phyloP scores from a whole-genome alignment of 1,284 basidiomycete genomes.

The Melampsora larici-populina region DNA sequence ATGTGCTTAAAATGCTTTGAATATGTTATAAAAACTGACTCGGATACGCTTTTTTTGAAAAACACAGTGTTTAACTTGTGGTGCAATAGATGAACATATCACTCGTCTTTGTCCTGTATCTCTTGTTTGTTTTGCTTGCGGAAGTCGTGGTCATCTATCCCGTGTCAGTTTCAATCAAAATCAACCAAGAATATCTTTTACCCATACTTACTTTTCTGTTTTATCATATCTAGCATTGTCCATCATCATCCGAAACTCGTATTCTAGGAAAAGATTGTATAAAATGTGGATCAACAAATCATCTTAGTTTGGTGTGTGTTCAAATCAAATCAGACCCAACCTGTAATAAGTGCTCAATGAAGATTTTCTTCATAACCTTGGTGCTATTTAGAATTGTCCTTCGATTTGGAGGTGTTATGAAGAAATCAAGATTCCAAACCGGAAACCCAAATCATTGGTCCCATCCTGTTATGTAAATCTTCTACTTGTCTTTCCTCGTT shows the following conservation, averaged over 20 bases:
- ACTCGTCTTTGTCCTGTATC: conserved; percentile 34
- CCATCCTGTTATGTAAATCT: conserved; percentile 26
- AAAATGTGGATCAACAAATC: conserved; percentile 24
- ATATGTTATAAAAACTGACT: too few species aligned
- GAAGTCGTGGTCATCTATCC: conserved; percentile 40
- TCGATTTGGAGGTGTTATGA: conserved; percentile 37
- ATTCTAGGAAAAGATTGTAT: conserved; percentile 8
- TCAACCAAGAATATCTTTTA: not conserved
- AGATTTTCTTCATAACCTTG: too few species aligned
- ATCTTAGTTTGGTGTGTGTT: conserved; percentile 28
- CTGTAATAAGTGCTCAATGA: too few species aligned
- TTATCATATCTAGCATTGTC: conserved; percentile 21
- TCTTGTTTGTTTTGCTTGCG: conserved; percentile 32
- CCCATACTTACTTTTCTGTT: not conserved
- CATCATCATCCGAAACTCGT: conserved; percentile 13
- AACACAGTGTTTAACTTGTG: conserved; percentile 39
- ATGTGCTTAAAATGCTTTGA: too few species aligned
- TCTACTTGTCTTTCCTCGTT: not conserved
- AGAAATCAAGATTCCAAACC: conserved; percentile 10
- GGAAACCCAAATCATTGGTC: conserved; percentile 16
- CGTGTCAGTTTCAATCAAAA: conserved; percentile 18
- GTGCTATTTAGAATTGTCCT: conserved; percentile 29
- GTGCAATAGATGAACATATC: conserved; percentile 37
- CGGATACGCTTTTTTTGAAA: not conserved
- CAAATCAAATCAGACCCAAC: too few species aligned